Evolutionary conservation across 352 stramenopile species (phyloP), one percentile per base, ranked within the genome.

Genomic region (Phytophthora nicotianae): DNA sequence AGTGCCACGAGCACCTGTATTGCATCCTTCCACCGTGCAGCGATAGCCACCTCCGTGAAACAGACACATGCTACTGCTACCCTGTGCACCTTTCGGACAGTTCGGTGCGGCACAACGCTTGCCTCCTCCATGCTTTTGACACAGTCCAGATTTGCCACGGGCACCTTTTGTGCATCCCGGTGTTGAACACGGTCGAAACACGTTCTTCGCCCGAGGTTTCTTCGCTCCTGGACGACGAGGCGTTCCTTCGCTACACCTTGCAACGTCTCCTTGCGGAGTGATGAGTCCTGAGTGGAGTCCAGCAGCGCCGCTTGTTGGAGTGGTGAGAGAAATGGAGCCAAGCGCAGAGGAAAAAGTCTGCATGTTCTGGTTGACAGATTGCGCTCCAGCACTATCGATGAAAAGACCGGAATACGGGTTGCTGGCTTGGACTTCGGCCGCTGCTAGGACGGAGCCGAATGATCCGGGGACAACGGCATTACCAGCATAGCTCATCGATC

Each of bases 41-140:
- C 88, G 88, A 41, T 93, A 92, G 42, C 86, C 89, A 7, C 88
- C 89, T 47, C 89, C 89, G 50, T 97, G 89, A 59, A 91, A 91
- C 9, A 93, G 68, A 57, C 85, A 93, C 65, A 81, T 79, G 50
- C 57, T 79, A 62, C 79, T 93, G 58, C 78, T 89, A 32, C 86
- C 84, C 54, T 96, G 89, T 5, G 86, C 89, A 13, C 89, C 88
- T 57, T 96, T 96, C 33, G 79, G 66, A 62, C 89, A 96, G 11
- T 82, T 70, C 0, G 71, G 50, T 2, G 65, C 57, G 0, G 74
- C 71, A 50, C 89, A 96, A 17, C 82, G 81, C 65, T 93, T 93
- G 50, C 89, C 88, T 24, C 89, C 89, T 23, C 89, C 89, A 66
- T 96, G 89, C 54, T 90, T 88, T 23, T 94, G 88, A 40, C 89